phyloP scores from a whole-genome alignment of 371 early-diverging fungal genomes.

The Mortierella sp. region DNA sequence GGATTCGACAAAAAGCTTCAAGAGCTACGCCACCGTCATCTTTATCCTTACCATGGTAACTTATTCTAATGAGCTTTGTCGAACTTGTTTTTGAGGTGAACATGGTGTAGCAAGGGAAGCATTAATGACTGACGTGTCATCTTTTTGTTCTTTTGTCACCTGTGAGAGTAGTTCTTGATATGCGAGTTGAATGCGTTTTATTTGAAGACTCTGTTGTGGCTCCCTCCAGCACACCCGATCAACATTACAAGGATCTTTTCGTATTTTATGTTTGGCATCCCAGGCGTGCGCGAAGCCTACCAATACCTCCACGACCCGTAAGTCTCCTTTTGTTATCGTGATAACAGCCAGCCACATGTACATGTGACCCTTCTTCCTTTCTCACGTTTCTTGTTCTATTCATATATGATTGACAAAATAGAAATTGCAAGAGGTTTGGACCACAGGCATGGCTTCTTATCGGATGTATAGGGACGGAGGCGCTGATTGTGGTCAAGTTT shows the following conservation, averaged over 20 bases:
- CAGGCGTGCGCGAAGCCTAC: constrained; percentile 92
- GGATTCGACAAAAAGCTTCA: constrained; percentile 66
- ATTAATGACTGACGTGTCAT: not conserved
- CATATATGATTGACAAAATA: constrained; percentile 61
- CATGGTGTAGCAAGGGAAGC: not conserved
- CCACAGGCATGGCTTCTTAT: constrained; percentile 92
- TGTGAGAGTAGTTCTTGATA: constrained; percentile 80
- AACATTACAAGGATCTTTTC: constrained; percentile 85
- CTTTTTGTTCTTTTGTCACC: not conserved
- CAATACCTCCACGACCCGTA: constrained; percentile 88
- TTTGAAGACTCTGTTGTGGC: constrained; percentile 93
- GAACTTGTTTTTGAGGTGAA: no score
- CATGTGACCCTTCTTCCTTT: not conserved
- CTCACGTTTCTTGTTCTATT: not conserved
- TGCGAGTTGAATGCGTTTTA: constrained; percentile 96
- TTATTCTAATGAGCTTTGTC: not conserved
- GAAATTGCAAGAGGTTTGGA: constrained; percentile 82
- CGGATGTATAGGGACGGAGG: constrained; percentile 90
- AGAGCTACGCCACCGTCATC: constrained; percentile 57
- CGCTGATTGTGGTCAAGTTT: constrained; percentile 92
- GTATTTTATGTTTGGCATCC: constrained; percentile 88
- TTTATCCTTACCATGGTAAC: constrained; percentile 57
- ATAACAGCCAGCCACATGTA: not conserved
- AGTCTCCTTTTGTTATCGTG: constrained; percentile 11
- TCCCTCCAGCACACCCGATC: constrained; percentile 91